phyloP scores from a whole-genome alignment of 768 basidiomycete genomes.

The Amanita pseudoporphyria region DNA sequence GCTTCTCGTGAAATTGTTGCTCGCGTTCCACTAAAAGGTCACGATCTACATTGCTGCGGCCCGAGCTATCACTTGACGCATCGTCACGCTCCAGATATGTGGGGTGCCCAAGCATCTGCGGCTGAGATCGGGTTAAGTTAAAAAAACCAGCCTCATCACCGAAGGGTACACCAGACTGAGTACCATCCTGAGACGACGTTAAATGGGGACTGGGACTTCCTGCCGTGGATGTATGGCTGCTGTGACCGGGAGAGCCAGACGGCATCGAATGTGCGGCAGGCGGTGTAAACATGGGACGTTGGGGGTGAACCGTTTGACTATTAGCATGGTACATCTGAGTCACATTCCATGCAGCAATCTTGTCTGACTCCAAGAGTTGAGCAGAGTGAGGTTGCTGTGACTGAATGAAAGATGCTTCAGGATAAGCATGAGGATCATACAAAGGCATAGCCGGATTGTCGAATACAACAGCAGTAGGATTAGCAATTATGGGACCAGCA shows the following conservation, averaged over 20 bases:
- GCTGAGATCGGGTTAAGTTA: constrained; percentile 7
- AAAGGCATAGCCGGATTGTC: constrained; percentile 8
- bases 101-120: constrained; percentile 6
- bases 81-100: not conserved
- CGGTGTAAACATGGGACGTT: constrained; percentile 16
- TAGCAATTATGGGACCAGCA: constrained; percentile 10
- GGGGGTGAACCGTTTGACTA: constrained; percentile 13
- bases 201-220: constrained; percentile 9
- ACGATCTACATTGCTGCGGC: not conserved
- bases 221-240: constrained; percentile 6
- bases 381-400: constrained; percentile 1
- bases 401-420: constrained; percentile 6
- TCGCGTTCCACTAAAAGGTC: not conserved
- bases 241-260: constrained; percentile 8
- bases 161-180: constrained; percentile 3
- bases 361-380: constrained; percentile 10
- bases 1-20: not conserved
- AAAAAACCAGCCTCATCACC: constrained; percentile 8
- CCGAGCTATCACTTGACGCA: not conserved
- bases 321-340: constrained; percentile 10
- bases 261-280: constrained; percentile 15
- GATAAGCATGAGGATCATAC: constrained; percentile 9
- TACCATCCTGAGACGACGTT: constrained; percentile 5
- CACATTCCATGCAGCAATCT: constrained; percentile 16
- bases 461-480: constrained; percentile 8